Evolutionary conservation across 78 protist species (phyloP).

Genomic region (Speleostelium caveatum): DNA sequence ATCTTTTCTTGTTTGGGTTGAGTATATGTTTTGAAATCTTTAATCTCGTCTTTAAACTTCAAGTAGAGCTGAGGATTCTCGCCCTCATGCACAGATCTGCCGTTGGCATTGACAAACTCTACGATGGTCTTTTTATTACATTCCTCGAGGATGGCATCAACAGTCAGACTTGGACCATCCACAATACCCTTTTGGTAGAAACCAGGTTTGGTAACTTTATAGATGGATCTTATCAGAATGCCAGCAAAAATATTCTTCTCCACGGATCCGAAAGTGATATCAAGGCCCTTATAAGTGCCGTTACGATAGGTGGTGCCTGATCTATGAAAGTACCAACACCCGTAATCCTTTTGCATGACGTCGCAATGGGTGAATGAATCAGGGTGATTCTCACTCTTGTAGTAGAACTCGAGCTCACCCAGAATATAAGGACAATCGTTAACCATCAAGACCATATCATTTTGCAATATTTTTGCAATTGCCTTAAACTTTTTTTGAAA

Average conservation of each 20-base stretch:
- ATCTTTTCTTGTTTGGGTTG: neutral
- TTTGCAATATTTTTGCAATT: slow-evolving; percentile 15
- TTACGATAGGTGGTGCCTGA: slow-evolving; percentile 19
- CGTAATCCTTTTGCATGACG: neutral
- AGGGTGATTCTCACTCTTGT: slow-evolving; percentile 32
- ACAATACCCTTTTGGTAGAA: neutral
- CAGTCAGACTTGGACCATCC: slow-evolving; percentile 54
- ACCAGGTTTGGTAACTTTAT: neutral
- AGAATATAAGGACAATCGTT: neutral
- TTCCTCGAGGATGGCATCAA: slow-evolving; percentile 1
- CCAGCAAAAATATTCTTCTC: slow-evolving; percentile 16
- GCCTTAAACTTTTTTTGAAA: slow-evolving; percentile 2
- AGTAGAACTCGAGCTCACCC: slow-evolving; percentile 44
- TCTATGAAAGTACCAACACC: slow-evolving; percentile 64
- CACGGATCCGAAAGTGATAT: slow-evolving; percentile 56
- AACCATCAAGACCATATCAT: slow-evolving; percentile 4
- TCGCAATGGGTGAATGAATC: slow-evolving; percentile 56
- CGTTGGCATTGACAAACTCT: slow-evolving; percentile 2
- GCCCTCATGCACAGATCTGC: slow-evolving; percentile 12
- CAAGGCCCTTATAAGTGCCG: slow-evolving; percentile 59
- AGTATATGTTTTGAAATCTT: neutral
- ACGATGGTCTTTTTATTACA: neutral
- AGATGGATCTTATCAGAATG: slow-evolving; percentile 47
- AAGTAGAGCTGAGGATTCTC: slow-evolving; percentile 13
- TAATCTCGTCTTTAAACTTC: neutral